Conservation (phyloP, 768 basidiomycete genomes). For the Termitomyces sp. region DNA sequence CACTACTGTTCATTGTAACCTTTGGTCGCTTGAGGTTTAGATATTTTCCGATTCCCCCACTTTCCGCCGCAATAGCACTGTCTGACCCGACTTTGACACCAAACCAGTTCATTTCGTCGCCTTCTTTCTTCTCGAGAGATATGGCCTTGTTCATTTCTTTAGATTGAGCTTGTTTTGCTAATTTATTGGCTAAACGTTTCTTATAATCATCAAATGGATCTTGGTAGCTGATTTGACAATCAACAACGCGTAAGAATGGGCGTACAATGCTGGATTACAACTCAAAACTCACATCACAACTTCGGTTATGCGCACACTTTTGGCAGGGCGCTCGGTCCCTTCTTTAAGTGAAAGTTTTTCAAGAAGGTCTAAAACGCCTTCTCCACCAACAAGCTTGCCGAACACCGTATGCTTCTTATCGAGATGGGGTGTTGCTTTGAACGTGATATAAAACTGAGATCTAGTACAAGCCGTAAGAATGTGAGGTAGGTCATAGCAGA, state of each 20-base stretch:
- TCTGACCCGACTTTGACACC: constrained; percentile 75
- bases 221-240: constrained; percentile 58
- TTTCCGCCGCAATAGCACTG: constrained; percentile 22
- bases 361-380: constrained; percentile 81
- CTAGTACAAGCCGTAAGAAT: constrained; percentile 30
- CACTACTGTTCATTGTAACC: constrained; percentile 17
- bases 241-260: background rate
- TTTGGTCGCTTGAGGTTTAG: constrained; percentile 52
- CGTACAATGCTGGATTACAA: background rate
- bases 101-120: constrained; percentile 83
- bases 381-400: constrained; percentile 94
- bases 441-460: constrained; percentile 93
- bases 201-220: constrained; percentile 97
- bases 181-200: constrained; percentile 72
- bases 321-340: constrained; percentile 84
- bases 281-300: constrained; percentile 68
- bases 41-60: constrained; percentile 79
- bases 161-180: constrained; percentile 52
- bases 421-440: constrained; percentile 77
- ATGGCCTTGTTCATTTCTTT: constrained; percentile 27
- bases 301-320: constrained; percentile 81
- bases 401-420: constrained; percentile 96
- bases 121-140: constrained; percentile 48
- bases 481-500: background rate
- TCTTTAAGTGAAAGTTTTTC: constrained; percentile 80